phyloP scores from a whole-genome alignment of 2,329 filamentous ascomycete genomes.

The Cercospora citrullina region DNA sequence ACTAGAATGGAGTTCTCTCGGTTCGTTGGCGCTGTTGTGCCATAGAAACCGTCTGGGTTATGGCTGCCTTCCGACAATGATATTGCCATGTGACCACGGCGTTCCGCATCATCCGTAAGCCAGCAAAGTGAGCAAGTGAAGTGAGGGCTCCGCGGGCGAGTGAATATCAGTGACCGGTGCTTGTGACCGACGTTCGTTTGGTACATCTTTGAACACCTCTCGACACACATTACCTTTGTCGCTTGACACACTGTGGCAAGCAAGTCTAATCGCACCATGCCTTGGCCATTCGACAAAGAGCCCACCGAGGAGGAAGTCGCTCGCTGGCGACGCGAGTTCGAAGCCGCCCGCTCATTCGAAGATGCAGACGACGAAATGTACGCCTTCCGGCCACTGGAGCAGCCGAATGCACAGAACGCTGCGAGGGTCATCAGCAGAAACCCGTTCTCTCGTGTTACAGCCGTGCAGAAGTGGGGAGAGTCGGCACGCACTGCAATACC shows the following conservation, averaged over 20 bases:
- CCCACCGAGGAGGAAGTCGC: conserved; percentile 10
- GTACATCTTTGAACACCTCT: neutral
- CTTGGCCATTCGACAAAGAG: neutral
- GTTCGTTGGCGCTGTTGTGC: neutral
- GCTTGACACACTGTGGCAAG: neutral
- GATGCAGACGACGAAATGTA: conserved; percentile 13
- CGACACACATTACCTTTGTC: neutral
- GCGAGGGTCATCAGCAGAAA: neutral
- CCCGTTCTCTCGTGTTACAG: neutral
- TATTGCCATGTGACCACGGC: neutral
- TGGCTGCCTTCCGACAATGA: neutral
- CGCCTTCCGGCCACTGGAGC: neutral
- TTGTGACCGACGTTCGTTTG: neutral
- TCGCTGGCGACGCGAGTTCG: conserved; percentile 15
- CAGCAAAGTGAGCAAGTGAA: neutral
- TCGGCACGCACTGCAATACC: neutral
- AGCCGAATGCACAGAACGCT: neutral
- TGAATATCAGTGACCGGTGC: neutral
- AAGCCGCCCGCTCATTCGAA: conserved; percentile 19
- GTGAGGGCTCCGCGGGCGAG: neutral
- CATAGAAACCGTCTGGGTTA: neutral
- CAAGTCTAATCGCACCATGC: neutral
- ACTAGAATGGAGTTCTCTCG: neutral
- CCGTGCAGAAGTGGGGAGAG: neutral
- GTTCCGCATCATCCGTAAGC: neutral